Percentiles rank a stretch among this genome's conserved stretches.
These are phyloP conservation scores for Cercis canadensis DNA, from an alignment of 306 rosid genomes.

Conservation along the genomic window DNA sequence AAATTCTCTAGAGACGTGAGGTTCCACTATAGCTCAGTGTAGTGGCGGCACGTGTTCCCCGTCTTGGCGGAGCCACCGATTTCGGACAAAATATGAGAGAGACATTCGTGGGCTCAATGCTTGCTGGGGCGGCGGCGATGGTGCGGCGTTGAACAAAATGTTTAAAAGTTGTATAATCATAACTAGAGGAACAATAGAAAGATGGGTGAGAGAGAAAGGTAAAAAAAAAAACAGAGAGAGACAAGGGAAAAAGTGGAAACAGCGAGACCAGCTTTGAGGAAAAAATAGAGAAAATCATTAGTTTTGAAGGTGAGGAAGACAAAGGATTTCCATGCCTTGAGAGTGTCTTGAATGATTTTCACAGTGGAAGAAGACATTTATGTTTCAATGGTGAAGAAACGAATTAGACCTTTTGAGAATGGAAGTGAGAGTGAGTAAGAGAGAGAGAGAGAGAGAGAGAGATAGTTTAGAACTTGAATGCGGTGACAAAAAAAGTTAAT, in stretches of 20 bases:
- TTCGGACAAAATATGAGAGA: slow-evolving; percentile 71
- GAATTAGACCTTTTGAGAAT: no score
- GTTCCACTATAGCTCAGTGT: slow-evolving; percentile 70
- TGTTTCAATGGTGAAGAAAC: no score
- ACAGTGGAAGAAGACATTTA: slow-evolving; percentile 31
- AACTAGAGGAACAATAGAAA: background rate
- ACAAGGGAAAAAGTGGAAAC: slow-evolving; percentile 42
- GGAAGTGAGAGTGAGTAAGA: no score
- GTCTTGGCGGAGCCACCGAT: slow-evolving; percentile 59
- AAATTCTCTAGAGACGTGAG: slow-evolving; percentile 52
- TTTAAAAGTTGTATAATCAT: no score
- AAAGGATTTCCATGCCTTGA: slow-evolving; percentile 45
- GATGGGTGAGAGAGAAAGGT: slow-evolving; percentile 37
- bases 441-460: no score
- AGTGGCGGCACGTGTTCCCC: slow-evolving; percentile 58
- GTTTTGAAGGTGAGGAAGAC: slow-evolving; percentile 35
- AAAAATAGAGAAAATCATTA: slow-evolving; percentile 13
- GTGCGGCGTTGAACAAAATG: slow-evolving; percentile 8
- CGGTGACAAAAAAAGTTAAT: no score
- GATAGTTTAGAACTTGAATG: no score
- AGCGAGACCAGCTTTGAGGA: slow-evolving; percentile 40
- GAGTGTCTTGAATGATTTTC: slow-evolving; percentile 31
- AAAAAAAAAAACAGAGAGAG: slow-evolving; percentile 45
- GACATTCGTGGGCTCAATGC: slow-evolving; percentile 47
- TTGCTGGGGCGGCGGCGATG: background rate